Percentiles rank a stretch among this genome's conserved stretches.
These are phyloP conservation scores for Sicyos edulis DNA, from an alignment of 306 rosid genomes.

Conservation along the genomic window DNA sequence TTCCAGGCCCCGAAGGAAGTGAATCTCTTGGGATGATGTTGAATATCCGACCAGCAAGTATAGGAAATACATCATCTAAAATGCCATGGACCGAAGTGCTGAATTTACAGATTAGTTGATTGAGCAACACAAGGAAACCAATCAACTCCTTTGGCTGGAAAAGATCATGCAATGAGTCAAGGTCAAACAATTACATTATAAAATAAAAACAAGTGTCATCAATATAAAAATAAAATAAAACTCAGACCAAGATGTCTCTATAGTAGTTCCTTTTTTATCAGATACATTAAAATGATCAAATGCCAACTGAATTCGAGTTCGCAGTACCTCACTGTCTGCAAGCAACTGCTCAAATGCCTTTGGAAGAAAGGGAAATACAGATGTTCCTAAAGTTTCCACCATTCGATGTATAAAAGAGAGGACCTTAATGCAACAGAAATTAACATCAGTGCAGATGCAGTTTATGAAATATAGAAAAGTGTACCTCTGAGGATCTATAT, in stretches of 20 bases:
- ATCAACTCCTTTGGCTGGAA: constrained; percentile 82
- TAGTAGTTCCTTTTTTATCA: neutral
- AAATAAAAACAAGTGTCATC: neutral
- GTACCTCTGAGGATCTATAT: constrained; percentile 2
- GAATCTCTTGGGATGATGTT: constrained; percentile 64
- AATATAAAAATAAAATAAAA: neutral
- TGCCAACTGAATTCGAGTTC: constrained; percentile 16
- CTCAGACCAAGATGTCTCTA: neutral
- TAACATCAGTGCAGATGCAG: constrained; percentile 26
- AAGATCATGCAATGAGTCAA: neutral
- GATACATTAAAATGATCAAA: constrained; percentile 9
- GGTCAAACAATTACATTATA: neutral
- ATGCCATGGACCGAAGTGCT: constrained; percentile 55
- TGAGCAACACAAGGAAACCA: constrained; percentile 68
- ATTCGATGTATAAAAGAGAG: constrained; percentile 94
- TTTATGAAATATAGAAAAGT: constrained; percentile 10
- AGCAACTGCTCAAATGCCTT: constrained; percentile 87
- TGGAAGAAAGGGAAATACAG: constrained; percentile 88
- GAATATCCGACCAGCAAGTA: constrained; percentile 63
- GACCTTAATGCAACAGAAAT: constrained; percentile 43
- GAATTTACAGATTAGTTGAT: constrained; percentile 96
- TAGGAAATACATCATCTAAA: constrained; percentile 79
- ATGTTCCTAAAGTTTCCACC: constrained; percentile 87
- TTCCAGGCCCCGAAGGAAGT: constrained; percentile 73
- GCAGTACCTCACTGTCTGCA: constrained; percentile 72